phyloP scores from a whole-genome alignment of 441 rosid genomes.

The Eutrema salsugineum region DNA sequence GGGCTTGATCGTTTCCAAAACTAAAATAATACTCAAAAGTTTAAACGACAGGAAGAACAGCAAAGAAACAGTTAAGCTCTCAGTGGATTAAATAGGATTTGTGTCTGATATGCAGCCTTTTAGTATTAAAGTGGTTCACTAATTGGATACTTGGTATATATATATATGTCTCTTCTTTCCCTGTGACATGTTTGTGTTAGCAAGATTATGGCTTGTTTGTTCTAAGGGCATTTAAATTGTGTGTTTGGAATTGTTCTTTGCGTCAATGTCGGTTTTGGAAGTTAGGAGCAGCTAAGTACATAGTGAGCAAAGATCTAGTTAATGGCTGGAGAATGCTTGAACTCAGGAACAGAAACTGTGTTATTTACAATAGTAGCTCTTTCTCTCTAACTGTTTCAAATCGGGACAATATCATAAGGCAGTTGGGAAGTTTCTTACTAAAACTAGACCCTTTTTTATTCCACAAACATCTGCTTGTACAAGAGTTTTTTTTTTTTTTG shows the following conservation, averaged over 20 bases:
- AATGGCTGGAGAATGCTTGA: not conserved
- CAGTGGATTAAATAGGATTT: not conserved
- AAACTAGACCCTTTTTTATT: not conserved
- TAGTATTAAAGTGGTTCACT: not conserved
- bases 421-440: not conserved
- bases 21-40: not conserved
- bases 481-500: not conserved
- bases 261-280: not conserved
- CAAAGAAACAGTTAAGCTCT: not conserved
- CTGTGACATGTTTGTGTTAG: not conserved
- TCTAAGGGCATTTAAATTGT: not conserved
- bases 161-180: not conserved
- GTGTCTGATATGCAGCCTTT: not conserved
- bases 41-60: not conserved
- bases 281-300: not conserved
- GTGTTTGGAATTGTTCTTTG: not conserved
- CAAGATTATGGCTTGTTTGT: not conserved
- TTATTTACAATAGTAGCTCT: not conserved
- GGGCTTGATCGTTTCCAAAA: not conserved
- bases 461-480: slow-evolving; percentile 6
- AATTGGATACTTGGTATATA: not conserved
- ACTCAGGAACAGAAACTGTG: not conserved
- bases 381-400: not conserved
- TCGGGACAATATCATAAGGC: not conserved
- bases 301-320: not conserved